These are phyloP conservation scores for Nakazawaea siamensis DNA, from an alignment of 805 yeast species.

Conservation along the genomic window DNA sequence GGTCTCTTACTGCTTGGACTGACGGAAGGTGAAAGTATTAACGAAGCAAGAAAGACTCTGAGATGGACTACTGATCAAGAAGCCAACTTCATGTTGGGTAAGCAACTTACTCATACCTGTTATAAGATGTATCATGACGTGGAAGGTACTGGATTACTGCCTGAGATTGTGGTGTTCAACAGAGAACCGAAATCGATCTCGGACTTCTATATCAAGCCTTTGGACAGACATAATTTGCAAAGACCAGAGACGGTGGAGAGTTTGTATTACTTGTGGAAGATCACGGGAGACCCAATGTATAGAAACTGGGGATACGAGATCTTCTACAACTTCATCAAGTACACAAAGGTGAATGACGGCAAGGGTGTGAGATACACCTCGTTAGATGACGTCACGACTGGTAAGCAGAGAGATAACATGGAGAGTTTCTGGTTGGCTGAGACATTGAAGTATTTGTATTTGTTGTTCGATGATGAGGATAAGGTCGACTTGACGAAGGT, in stretches of 20 bases:
- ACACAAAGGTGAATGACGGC: slow-evolving; percentile 42
- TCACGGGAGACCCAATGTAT: slow-evolving; percentile 74
- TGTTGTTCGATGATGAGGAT: slow-evolving; percentile 52
- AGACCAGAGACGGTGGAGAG: slow-evolving; percentile 94
- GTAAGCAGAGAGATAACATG: slow-evolving; percentile 56
- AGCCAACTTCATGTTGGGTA: slow-evolving; percentile 59
- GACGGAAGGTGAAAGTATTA: slow-evolving; percentile 58
- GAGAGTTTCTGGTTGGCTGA: slow-evolving; percentile 95
- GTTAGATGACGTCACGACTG: slow-evolving; percentile 56
- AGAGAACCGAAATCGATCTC: slow-evolving; percentile 29
- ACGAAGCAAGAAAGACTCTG: slow-evolving; percentile 41
- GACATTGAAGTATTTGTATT: slow-evolving; percentile 77
- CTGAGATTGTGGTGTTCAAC: slow-evolving; percentile 86
- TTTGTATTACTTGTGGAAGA: slow-evolving; percentile 66
- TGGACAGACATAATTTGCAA: slow-evolving; percentile 79
- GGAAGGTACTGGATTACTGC: slow-evolving; percentile 69
- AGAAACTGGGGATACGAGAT: slow-evolving; percentile 89
- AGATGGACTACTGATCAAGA: slow-evolving; percentile 54
- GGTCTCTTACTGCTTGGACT: slow-evolving; percentile 87
- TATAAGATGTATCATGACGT: slow-evolving; percentile 73
- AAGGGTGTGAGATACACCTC: slow-evolving; percentile 51
- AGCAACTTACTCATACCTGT: slow-evolving; percentile 73
- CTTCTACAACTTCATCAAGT: slow-evolving; percentile 57
- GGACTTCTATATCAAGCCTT: slow-evolving; percentile 63
- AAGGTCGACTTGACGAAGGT: slow-evolving; percentile 58